Base-by-base conservation (phyloP, 2,329 filamentous ascomycete genomes). In the Neocucurbitaria cava region DNA sequence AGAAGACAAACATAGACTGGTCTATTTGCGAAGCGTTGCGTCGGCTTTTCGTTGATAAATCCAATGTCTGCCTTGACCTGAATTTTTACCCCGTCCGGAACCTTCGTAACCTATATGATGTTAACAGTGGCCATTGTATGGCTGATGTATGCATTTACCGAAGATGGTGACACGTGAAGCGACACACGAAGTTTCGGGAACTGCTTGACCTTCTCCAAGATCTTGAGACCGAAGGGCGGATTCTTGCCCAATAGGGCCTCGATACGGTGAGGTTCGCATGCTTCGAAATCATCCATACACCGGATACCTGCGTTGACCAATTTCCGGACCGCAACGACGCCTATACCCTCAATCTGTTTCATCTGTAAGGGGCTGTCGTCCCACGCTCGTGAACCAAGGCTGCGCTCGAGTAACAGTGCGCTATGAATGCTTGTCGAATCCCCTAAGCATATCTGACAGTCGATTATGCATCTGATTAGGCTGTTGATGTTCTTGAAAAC, bases 301-400 rank as follows among this genome's bases (percentile, higher is more conserved):
- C 79, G 85, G 49, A 98, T 84, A 0, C 87, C 87, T n/a, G 86
- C 87, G 35, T 83, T 82, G 3, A 86, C 83, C 39, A 98, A 82
- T 71, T 90, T 95, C 33, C 89, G 84, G 59, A 91, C 87, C n/a
- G 85, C 84, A 1, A 88, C 90, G 4, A 86, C 80, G 0, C 95
- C 95, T 56, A 98, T 85, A 2, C 87, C 85, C 0, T 90, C 86
- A 1, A 99, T 83, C 72, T 98, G 94, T 56, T 89, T 89, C 68
- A 99, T 83, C 62, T 97, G 90, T 20, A 89, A 81, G 0, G 90
- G 85, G 2, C 87, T 90, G 30, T 89, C 87, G 67, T 99, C 95
- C 95, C 93, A 96, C 1, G 83, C 83, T 54, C 84, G 85, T 1
- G 92, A 90, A 20, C 86, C 84, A 46, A 98, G 78, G 60, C 91